phyloP scores from a whole-genome alignment of 495 filamentous ascomycete genomes.

The Mytilinidion resinicola region DNA sequence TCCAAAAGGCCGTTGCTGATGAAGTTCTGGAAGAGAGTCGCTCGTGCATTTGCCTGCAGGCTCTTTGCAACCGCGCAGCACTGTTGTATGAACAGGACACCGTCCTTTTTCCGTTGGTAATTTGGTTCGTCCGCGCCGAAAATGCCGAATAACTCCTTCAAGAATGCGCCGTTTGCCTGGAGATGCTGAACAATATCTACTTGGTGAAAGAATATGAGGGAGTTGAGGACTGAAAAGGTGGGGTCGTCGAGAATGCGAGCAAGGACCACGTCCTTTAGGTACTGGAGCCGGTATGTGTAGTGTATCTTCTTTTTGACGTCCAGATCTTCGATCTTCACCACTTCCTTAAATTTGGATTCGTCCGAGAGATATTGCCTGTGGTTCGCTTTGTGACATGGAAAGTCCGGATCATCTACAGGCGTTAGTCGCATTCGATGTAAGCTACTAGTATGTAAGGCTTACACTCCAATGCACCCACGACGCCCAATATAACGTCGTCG shows the following conservation, averaged over 20 bases:
- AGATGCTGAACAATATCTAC: conserved; percentile 95
- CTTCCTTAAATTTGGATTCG: conserved; percentile 88
- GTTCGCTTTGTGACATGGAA: conserved; percentile 97
- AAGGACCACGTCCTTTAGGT: conserved; percentile 96
- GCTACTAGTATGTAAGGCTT: conserved; percentile 26
- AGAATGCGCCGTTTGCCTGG: conserved; percentile 67
- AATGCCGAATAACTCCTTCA: conserved; percentile 85
- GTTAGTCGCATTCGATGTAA: not conserved
- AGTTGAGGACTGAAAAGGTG: conserved; percentile 95
- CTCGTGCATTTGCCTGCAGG: conserved; percentile 72
- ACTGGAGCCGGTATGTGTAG: conserved; percentile 89
- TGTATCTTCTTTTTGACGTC: conserved; percentile 85
- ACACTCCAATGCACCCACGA: conserved; percentile 95
- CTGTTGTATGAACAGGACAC: conserved; percentile 92
- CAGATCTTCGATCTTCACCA: conserved; percentile 80
- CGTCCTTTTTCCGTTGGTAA: conserved; percentile 77
- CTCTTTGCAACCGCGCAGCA: conserved; percentile 93
- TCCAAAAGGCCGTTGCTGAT: conserved; percentile 78
- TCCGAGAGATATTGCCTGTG: conserved; percentile 89
- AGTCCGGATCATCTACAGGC: conserved; percentile 79
- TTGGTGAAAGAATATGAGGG: conserved; percentile 97
- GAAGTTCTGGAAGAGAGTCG: conserved; percentile 81
- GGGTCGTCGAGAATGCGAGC: conserved; percentile 95
- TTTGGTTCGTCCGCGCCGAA: conserved; percentile 62
- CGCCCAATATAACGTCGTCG: conserved; percentile 81